A percentile compares a stretch with the other conserved stretches of the same genome.
Conservation (phyloP, 495 filamentous ascomycete species). For the Durotheca rogersii region DNA sequence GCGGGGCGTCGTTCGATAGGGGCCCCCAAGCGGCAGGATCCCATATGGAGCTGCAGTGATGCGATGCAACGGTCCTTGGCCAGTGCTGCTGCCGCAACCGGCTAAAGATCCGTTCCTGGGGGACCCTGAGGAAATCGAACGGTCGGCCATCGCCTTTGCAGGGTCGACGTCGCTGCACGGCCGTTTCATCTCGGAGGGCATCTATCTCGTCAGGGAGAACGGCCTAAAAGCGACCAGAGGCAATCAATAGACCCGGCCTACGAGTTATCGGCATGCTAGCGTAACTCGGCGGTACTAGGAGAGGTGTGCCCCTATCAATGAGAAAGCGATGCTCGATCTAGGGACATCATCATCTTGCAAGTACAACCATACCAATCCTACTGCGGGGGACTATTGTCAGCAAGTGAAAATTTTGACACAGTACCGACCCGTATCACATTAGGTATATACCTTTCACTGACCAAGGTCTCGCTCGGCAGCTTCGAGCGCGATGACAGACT, state of each 20-base stretch:
- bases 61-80: conserved; percentile 19
- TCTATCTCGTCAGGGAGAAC: background rate
- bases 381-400: conserved; percentile 12
- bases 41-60: conserved; percentile 15
- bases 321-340: conserved; percentile 8
- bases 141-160: conserved; percentile 5
- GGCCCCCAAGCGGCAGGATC: conserved; percentile 3
- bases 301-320: conserved; percentile 20
- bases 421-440: conserved; percentile 1
- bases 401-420: conserved; percentile 22
- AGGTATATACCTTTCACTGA: conserved; percentile 1
- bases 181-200: conserved; percentile 15
- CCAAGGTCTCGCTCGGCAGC: conserved; percentile 13
- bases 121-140: conserved; percentile 9
- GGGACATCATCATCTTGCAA: conserved; percentile 11
- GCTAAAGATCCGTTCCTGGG: conserved; percentile 14
- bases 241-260: conserved; percentile 2
- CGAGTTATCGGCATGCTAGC: conserved; percentile 4
- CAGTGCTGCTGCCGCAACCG: conserved; percentile 20
- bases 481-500: conserved; percentile 16
- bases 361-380: conserved; percentile 16
- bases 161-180: conserved; percentile 4
- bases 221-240: conserved; percentile 1
- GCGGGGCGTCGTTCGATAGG: conserved; percentile 8
- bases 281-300: background rate